Percentiles rank a stretch among this genome's conserved stretches.
Evolutionary conservation across 768 basidiomycete species (phyloP).

Genomic region (Coprinopsis cinerea): DNA sequence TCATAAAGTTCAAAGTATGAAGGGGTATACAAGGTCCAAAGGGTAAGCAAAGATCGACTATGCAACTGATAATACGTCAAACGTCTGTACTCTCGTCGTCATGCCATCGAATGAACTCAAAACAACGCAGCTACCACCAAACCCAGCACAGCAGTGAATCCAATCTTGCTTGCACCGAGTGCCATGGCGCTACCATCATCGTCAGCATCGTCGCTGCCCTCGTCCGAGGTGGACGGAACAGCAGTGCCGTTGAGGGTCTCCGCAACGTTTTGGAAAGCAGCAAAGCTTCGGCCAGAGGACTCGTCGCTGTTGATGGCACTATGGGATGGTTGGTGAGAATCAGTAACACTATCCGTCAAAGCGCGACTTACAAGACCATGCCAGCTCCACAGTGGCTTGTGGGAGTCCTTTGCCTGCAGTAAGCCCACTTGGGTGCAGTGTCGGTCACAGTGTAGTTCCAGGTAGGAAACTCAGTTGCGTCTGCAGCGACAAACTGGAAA

Average conservation of each 20-base stretch:
- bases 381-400: constrained; percentile 43
- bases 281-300: constrained; percentile 41
- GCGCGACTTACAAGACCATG: constrained; percentile 44
- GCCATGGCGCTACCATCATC: constrained; percentile 29
- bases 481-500: constrained; percentile 46
- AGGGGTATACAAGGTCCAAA: constrained; percentile 1
- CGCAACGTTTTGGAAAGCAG: constrained; percentile 53
- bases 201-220: constrained; percentile 14
- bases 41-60: constrained; percentile 4
- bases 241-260: constrained; percentile 47
- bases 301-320: constrained; percentile 57
- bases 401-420: constrained; percentile 37
- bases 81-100: neutral
- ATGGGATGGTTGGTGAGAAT: neutral
- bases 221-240: constrained; percentile 27
- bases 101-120: constrained; percentile 15
- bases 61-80: neutral
- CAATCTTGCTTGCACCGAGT: constrained; percentile 21
- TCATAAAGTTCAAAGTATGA: neutral
- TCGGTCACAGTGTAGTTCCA: constrained; percentile 54
- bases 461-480: constrained; percentile 43
- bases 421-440: constrained; percentile 55
- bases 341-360: neutral
- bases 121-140: constrained; percentile 29
- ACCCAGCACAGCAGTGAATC: constrained; percentile 21